A percentile compares a stretch with the other conserved stretches of the same genome.
phyloP scores from a whole-genome alignment of 306 rosid species.

The Gynostemma pentaphyllum region DNA sequence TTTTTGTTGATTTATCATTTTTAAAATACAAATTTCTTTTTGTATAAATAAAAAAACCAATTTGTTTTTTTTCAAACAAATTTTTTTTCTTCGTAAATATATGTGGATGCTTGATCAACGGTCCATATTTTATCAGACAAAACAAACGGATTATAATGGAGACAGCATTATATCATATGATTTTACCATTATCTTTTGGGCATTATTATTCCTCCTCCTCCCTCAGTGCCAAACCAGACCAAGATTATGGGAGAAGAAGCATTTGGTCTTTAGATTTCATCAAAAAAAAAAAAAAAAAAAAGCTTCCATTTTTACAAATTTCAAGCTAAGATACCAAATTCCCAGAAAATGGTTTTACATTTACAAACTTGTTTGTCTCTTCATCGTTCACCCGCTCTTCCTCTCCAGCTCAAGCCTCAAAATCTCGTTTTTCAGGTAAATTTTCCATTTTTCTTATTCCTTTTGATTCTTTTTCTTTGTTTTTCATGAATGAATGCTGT shows the following conservation, averaged over 20 bases:
- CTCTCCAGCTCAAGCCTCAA: constrained; percentile 12
- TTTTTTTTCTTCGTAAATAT: not conserved
- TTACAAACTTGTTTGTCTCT: constrained; percentile 4
- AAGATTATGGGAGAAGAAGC: not conserved
- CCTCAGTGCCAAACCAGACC: not conserved
- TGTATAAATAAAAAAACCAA: too few species aligned
- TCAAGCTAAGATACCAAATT: not conserved
- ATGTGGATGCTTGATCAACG: not conserved
- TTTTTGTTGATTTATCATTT: too few species aligned
- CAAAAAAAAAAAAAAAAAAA: too few species aligned
- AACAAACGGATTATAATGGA: constrained; percentile 3
- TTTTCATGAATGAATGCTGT: not conserved
- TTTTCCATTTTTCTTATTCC: not conserved
- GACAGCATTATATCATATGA: not conserved
- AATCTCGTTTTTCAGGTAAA: constrained; percentile 13
- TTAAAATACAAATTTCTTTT: too few species aligned
- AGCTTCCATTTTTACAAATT: not conserved
- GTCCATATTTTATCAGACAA: not conserved
- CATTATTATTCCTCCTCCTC: not conserved
- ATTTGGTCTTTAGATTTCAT: not conserved
- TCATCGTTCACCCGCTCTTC: constrained; percentile 8
- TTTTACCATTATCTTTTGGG: constrained; percentile 9
- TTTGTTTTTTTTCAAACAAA: too few species aligned
- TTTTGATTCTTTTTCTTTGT: not conserved
- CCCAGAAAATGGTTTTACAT: constrained; percentile 7